Base-by-base conservation (phyloP, 805 yeast genomes). In the Debaryomyces castellii region DNA sequence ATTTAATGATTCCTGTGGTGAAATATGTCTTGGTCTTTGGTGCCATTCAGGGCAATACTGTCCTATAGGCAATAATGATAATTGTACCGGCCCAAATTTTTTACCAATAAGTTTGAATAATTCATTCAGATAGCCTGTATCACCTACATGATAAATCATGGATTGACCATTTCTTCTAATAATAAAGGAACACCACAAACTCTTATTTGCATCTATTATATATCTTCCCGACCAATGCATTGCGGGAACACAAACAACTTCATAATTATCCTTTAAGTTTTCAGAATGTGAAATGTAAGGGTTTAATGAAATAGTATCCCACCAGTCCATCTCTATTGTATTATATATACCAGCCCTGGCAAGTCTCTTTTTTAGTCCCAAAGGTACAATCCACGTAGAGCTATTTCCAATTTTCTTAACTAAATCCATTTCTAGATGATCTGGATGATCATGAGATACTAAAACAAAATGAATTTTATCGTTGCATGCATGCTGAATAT, bases 21-120 rank as follows among this genome's bases (percentile, higher is more conserved):
- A 81, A 40, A 85, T 87, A 60, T 92, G 98, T 54, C 96, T 78
- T 3, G 97, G 92, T 47, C 79, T 78, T 58, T 92, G 91, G 58
- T 91, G 97, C 96, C 96, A 89, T 55, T 86, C 81, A 0, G 98
- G 98, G 54, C 91, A 85, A 63, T 92, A 92, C 49, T 96, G 97
- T 0, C 98, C 98, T 50, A 95, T 89, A 0, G 98, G 98, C 12
- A 92, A 66, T 64, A 92, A 74, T 0, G 91, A 88, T 23, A 91
- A 68, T 5, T 48, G 45, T 7, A 71, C 59, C 0, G 76, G 74
- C 0, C 95, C 95, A 58, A 75, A 85, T 23, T 73, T 77, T 32
- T 74, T 64, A 2, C 84, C 80, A 22, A 92, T 85, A n/a, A 80
- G 71, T 11, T 72, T 67, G 63, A 88, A 91, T 40, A 92, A 64